Evolutionary conservation across 2,329 filamentous ascomycete genomes (phyloP).

Genomic region (Westerdykella ornata): DNA sequence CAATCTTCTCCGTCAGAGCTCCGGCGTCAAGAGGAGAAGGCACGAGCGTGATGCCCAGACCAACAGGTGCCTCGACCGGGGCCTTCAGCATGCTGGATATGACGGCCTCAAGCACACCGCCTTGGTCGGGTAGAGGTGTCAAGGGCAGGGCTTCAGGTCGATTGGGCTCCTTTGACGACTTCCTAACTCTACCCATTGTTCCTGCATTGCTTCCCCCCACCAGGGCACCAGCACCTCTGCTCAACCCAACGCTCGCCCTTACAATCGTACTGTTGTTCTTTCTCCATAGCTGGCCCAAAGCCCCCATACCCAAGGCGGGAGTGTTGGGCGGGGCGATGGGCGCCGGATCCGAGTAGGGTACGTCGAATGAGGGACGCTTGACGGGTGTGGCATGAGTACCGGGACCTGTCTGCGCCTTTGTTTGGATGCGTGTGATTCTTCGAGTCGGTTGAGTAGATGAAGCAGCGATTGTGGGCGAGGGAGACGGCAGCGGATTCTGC

Average conservation of each 20-base stretch:
- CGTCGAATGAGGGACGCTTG: slow-evolving; percentile 6
- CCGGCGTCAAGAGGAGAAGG: slow-evolving; percentile 3
- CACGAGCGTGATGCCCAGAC: no score
- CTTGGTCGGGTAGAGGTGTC: no score
- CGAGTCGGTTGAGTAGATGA: background rate
- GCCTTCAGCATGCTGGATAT: no score
- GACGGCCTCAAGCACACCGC: no score
- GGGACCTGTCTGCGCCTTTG: background rate
- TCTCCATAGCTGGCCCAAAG: background rate
- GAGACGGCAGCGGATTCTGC: background rate
- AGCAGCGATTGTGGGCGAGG: background rate
- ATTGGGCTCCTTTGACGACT: background rate
- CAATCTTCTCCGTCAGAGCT: slow-evolving; percentile 7
- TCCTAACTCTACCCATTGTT: background rate
- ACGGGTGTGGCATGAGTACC: background rate
- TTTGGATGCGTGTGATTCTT: background rate
- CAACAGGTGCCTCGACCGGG: no score
- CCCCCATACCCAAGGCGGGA: background rate
- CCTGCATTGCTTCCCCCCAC: background rate
- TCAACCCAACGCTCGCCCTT: no score
- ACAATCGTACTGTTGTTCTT: background rate
- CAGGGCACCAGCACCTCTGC: no score
- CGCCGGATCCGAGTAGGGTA: slow-evolving; percentile 3
- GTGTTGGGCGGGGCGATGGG: slow-evolving; percentile 11
- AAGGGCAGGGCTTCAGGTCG: no score